phyloP scores from a whole-genome alignment of 192 early-diverging fungal species.

The Umbelopsis isabellina region DNA sequence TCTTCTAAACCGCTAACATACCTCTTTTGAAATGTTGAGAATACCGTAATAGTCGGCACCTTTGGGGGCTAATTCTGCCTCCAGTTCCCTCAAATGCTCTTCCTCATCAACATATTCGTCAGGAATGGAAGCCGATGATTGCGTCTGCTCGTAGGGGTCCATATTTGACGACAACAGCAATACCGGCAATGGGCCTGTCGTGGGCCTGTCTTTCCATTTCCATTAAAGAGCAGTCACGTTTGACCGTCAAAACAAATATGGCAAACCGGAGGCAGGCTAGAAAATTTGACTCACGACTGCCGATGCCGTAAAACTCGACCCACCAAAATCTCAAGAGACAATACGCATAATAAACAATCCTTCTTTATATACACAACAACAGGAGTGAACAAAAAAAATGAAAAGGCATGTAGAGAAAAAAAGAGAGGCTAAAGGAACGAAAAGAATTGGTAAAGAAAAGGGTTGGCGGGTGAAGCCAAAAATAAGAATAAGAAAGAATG shows the following conservation, averaged over 20 bases:
- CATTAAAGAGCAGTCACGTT: no score
- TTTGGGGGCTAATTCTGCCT: constrained; percentile 42
- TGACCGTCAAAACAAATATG: no score
- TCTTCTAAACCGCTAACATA: constrained; percentile 15
- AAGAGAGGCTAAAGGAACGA: constrained; percentile 3
- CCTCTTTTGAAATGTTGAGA: constrained; percentile 70
- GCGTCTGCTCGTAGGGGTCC: constrained; percentile 41
- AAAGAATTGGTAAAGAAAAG: constrained; percentile 9
- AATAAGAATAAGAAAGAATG: constrained; percentile 29
- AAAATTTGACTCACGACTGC: no score
- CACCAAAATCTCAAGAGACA: not conserved
- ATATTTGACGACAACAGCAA: constrained; percentile 18
- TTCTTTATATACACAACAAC: constrained; percentile 23
- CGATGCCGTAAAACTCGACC: not conserved
- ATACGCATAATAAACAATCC: not conserved
- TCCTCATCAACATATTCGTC: constrained; percentile 31
- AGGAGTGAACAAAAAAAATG: constrained; percentile 21
- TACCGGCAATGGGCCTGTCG: no score
- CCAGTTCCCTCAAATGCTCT: constrained; percentile 27
- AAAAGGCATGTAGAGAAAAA: constrained; percentile 21
- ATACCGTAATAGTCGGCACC: constrained; percentile 65
- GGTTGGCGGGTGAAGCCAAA: constrained; percentile 18
- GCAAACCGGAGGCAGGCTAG: no score
- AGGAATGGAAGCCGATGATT: constrained; percentile 5
- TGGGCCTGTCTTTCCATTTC: no score